Base-by-base conservation (phyloP, 1,284 basidiomycete genomes). In the Mycena citricolor region DNA sequence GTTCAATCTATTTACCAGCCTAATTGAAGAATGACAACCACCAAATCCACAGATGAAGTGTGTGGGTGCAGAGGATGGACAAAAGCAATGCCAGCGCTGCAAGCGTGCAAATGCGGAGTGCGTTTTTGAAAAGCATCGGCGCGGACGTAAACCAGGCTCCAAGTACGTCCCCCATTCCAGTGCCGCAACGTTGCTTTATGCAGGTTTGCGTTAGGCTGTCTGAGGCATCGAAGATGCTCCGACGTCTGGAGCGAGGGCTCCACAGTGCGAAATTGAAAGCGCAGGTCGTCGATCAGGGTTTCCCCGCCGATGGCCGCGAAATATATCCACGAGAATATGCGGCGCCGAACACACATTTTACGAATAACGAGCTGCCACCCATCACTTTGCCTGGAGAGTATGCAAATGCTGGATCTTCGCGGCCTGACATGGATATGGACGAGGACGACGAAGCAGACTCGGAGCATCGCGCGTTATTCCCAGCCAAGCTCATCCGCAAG, bases 111-210 rank as follows among this genome's bases (percentile, higher is more conserved):
- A 82, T 51, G 76, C 79, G 45, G 81, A 88, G 86, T 88, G 61
- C 57, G 54, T 89, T 28, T 90, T 90, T 56, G 87, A 90, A 68
- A 90, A 90, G 62, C 88, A 90, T 63, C 78, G 87, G 38, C 79
- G 87, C 30, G 87, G 87, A 31, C 79, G 87, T 45, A 90, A 90
- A 59, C 87, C 87, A n/a, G 88, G 88, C 54, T 90, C 87, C 65
- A 90, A 90, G 87, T 90, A 59, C 31, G 72, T 68, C 32, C 45
- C 43, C 32, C 21, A 29, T 41, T 52, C 33, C 33, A n/a, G n/a
- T n/a, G n/a, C n/a, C n/a, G n/a, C n/a, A n/a, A n/a, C n/a, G n/a
- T n/a, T 51, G 25, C 25, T 51, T 43, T 35, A 20, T 17, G 13
- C 14, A 38, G 25, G 44, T 39, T 42, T n/a, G n/a, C n/a, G n/a